Evolutionary conservation across 169 alveolate species (phyloP).

Genomic region (Plasmodium gallinaceum): DNA sequence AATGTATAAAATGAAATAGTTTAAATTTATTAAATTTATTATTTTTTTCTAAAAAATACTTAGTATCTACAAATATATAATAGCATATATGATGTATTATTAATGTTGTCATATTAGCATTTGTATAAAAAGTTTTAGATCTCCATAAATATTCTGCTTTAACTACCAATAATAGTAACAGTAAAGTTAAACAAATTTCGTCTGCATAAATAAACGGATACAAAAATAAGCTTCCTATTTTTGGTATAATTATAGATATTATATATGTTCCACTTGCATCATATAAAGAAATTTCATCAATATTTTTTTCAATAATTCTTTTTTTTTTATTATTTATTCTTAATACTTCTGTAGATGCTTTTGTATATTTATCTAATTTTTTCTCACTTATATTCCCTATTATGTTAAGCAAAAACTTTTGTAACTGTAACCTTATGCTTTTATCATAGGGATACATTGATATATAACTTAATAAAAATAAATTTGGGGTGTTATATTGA

Average conservation of each 20-base stretch:
- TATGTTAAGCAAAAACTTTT: conserved; percentile 23
- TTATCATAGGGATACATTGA: conserved; percentile 78
- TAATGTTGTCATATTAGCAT: conserved; percentile 74
- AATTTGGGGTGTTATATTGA: conserved; percentile 13
- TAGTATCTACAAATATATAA: conserved; percentile 70
- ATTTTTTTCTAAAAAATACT: conserved; percentile 52
- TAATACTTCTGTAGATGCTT: conserved; percentile 41
- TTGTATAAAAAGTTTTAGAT: conserved; percentile 68
- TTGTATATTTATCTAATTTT: conserved; percentile 47
- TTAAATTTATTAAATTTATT: conserved; percentile 67
- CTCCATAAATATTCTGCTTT: conserved; percentile 41
- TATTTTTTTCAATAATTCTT: conserved; percentile 56
- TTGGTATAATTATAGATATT: conserved; percentile 62
- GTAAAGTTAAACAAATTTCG: conserved; percentile 54
- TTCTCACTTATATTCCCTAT: conserved; percentile 23
- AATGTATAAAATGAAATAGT: conserved; percentile 70
- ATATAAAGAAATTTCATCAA: conserved; percentile 60
- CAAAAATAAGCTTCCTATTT: conserved; percentile 52
- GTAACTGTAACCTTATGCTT: conserved; percentile 64
- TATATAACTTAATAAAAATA: conserved; percentile 72
- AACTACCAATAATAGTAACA: conserved; percentile 32
- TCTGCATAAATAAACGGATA: conserved; percentile 75
- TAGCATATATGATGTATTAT: conserved; percentile 74
- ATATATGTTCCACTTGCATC: conserved; percentile 52
- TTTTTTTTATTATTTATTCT: conserved; percentile 76